Evolutionary conservation across 371 early-diverging fungal genomes (phyloP).

Genomic region (Mortierella sp.): DNA sequence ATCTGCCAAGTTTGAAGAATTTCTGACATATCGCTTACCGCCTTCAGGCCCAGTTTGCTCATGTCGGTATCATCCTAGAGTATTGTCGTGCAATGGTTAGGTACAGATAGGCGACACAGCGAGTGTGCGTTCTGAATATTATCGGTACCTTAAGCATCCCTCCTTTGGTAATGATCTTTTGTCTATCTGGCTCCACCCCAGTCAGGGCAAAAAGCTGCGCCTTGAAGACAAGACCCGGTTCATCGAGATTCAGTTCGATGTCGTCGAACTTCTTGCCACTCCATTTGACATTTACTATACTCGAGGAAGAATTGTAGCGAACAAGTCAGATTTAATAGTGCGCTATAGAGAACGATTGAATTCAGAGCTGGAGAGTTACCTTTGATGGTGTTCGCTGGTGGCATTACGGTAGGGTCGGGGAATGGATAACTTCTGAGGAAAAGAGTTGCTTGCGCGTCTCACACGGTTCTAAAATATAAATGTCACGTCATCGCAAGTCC

Average conservation of each 20-base stretch:
- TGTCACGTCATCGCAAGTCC: too few species aligned
- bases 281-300: slow-evolving; percentile 91
- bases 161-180: slow-evolving; percentile 95
- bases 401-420: slow-evolving; percentile 30
- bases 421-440: neutral
- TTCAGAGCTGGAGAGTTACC: too few species aligned
- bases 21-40: slow-evolving; percentile 55
- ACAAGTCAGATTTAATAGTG: neutral
- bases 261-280: slow-evolving; percentile 88
- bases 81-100: neutral
- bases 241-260: slow-evolving; percentile 82
- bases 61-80: slow-evolving; percentile 81
- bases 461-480: too few species aligned
- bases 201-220: slow-evolving; percentile 92
- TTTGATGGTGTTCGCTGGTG: slow-evolving; percentile 53
- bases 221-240: slow-evolving; percentile 88
- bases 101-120: too few species aligned
- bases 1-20: neutral
- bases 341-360: too few species aligned
- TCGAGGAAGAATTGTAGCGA: neutral
- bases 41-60: slow-evolving; percentile 72
- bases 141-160: slow-evolving; percentile 92
- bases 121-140: too few species aligned
- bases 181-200: slow-evolving; percentile 93
- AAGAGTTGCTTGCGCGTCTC: neutral